Evolutionary conservation across 1,284 basidiomycete species (phyloP).

Genomic region (Trametes pubescens): DNA sequence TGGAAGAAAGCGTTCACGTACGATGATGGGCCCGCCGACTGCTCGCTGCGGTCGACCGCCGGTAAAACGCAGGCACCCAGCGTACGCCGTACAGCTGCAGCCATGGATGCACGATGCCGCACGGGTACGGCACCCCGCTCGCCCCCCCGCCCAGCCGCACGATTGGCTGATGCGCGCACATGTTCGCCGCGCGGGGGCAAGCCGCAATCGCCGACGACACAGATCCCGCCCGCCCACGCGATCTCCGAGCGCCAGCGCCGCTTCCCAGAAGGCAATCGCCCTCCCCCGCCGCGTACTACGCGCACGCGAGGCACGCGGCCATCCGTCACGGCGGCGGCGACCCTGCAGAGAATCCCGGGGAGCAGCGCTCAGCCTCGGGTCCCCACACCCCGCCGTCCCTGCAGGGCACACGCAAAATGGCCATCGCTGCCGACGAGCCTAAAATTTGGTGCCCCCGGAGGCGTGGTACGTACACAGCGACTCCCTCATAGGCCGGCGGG

Average conservation of each 20-base stretch:
- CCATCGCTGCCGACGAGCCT: not conserved
- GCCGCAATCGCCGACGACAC: not conserved
- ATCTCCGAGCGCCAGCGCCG: not conserved
- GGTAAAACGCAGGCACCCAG: too few relatives aligned
- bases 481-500: not conserved
- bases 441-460: not conserved
- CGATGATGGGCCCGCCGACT: too few relatives aligned
- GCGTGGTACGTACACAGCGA: constrained; percentile 8
- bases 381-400: not conserved
- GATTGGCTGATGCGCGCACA: not conserved
- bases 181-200: not conserved
- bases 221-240: not conserved
- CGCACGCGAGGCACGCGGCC: not conserved
- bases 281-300: not conserved
- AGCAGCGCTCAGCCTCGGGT: not conserved
- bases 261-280: not conserved
- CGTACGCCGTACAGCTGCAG: not conserved
- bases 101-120: not conserved
- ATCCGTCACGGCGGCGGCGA: not conserved
- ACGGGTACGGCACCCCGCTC: not conserved
- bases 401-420: constrained; percentile 1
- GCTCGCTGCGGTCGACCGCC: too few relatives aligned
- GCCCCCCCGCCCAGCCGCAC: not conserved
- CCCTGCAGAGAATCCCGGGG: constrained; percentile 1
- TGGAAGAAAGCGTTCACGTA: too few relatives aligned